Base-by-base conservation (phyloP, 2,329 filamentous ascomycete genomes). In the Trichocomaceae sp. region DNA sequence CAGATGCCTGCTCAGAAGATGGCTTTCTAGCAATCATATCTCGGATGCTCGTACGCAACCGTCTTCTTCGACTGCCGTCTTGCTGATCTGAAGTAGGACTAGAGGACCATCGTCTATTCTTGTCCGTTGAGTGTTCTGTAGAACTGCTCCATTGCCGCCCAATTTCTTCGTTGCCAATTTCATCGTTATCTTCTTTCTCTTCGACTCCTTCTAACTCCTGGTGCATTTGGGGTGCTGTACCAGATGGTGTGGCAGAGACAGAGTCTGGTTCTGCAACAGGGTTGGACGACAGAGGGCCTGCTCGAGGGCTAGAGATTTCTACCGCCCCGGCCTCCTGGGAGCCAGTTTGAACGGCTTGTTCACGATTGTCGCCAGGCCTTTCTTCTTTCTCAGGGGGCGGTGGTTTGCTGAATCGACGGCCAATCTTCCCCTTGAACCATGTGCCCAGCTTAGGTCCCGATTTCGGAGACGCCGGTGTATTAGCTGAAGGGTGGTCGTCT, bases 381-480 rank as follows among this genome's bases (percentile, higher is more conserved):
- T 57, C 50, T 51, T 55, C 56, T 45, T 57, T 50, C 49, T 55
- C 56, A 51, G 45, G 54, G 20, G 57, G 61, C 13, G 61, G 56
- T 2, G 61, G 59, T 2, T 61, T 62, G 53, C 65, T 68, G 20
- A 62, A 57, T 2, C 63, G 68, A 56, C 63, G 66, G 12, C 63
- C 58, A 7, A 69, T 50, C 52, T 62, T 61, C 41, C 63, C 63
- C 23, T 62, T 66, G 59, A 72, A 67, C 69, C 69, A 72, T 13
- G 60, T 63, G 44, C 63, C 71, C 22, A 72, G 50, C 51, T 66
- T 70, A 2, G 69, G 69, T 37, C 69, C 68, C 10, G 63, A 59
- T 42, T 62, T 62, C 5, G 63, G 63, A 17, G 64, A 64, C 9
- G 59, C 52, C 2, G 39, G 47, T 12, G 37, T 7, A n/a, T 46